Conservation (phyloP, 1,139 yeast species). For the Yamadazyma taylorii region DNA sequence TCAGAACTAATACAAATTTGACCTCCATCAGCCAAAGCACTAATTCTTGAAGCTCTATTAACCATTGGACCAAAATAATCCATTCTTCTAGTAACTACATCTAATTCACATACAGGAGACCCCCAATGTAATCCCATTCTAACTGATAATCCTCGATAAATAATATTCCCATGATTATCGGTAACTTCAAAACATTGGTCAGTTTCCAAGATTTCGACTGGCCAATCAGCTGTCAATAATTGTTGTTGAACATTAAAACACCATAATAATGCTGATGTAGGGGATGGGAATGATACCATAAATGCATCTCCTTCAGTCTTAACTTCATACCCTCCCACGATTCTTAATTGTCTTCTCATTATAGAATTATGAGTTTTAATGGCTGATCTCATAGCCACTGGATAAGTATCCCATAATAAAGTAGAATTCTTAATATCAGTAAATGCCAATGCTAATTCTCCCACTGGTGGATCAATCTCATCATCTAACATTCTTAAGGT, state of each 20-base stretch:
- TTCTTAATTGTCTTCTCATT: conserved; percentile 90
- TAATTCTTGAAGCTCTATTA: conserved; percentile 88
- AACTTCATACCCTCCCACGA: conserved; percentile 96
- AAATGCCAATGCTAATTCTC: conserved; percentile 91
- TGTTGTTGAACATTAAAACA: conserved; percentile 91
- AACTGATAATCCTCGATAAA: conserved; percentile 88
- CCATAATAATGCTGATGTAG: conserved; percentile 89
- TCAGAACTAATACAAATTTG: conserved; percentile 87
- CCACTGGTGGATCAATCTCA: conserved; percentile 94
- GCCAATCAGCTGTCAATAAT: conserved; percentile 87
- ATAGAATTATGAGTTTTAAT: conserved; percentile 90
- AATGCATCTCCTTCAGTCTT: conserved; percentile 99
- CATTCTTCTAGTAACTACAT: conserved; percentile 94
- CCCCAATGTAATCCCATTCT: conserved; percentile 99
- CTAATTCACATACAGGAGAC: conserved; percentile 92
- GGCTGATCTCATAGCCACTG: conserved; percentile 95
- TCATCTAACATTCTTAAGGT: conserved; percentile 81
- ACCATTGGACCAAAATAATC: conserved; percentile 99
- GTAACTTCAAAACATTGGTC: conserved; percentile 82
- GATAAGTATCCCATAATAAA: conserved; percentile 87
- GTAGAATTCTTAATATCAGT: conserved; percentile 97
- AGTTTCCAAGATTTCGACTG: conserved; percentile 82
- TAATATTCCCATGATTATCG: conserved; percentile 60
- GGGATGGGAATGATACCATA: conserved; percentile 97
- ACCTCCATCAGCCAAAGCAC: conserved; percentile 98